These are phyloP conservation scores for Cyclotella atomus DNA, from an alignment of 108 stramenopile species.

Conservation along the genomic window DNA sequence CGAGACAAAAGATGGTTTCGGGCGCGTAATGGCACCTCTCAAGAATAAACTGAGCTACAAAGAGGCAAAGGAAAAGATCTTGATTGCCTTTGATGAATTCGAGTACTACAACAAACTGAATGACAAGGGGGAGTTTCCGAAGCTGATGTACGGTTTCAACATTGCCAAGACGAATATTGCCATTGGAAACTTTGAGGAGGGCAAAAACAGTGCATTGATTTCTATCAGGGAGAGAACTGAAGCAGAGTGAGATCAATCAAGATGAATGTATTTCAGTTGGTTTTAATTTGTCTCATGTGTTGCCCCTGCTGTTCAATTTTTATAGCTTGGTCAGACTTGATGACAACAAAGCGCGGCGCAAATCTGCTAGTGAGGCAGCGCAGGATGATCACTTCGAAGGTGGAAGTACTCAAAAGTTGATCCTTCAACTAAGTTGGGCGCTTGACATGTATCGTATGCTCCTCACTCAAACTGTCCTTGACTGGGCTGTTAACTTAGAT, in stretches of 20 bases:
- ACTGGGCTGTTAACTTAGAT: conserved; percentile 15
- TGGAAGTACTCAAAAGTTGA: conserved; percentile 21
- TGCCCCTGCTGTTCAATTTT: not conserved
- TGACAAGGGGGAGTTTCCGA: conserved; percentile 15
- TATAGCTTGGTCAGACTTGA: conserved; percentile 4
- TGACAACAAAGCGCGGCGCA: conserved; percentile 4
- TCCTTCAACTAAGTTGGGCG: conserved; percentile 19
- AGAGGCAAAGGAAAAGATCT: conserved; percentile 10
- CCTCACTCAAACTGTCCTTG: conserved; percentile 16
- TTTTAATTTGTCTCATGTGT: not conserved
- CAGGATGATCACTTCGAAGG: conserved; percentile 25
- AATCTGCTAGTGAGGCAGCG: conserved; percentile 15
- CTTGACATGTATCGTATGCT: conserved; percentile 23
- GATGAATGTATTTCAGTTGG: not conserved
- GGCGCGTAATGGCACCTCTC: conserved; percentile 13
- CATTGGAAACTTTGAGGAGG: conserved; percentile 12
- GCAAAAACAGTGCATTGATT: not conserved
- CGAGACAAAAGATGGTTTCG: conserved; percentile 15
- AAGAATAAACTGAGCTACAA: conserved; percentile 8
- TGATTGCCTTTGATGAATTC: conserved; percentile 20
- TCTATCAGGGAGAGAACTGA: conserved; percentile 19
- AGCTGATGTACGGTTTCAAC: conserved; percentile 19
- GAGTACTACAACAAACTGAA: conserved; percentile 26
- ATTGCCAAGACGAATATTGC: conserved; percentile 18
- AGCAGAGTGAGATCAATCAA: conserved; percentile 7